phyloP scores from a whole-genome alignment of 768 basidiomycete species.

The Lactifluus volemus region DNA sequence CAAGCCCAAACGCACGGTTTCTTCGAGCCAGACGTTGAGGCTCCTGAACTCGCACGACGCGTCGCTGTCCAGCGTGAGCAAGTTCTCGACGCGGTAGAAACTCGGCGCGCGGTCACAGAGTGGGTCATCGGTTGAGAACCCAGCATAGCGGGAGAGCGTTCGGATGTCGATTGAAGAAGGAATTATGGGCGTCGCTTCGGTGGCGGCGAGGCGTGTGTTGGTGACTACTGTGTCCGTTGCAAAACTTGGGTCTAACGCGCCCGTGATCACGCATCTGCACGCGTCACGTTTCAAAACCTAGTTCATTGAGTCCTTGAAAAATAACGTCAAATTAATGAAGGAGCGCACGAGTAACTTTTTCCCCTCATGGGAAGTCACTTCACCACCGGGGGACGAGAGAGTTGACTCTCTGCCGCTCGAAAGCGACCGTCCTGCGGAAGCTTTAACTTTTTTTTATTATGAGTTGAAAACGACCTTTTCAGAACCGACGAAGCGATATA shows the following conservation, averaged over 20 bases:
- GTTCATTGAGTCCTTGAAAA: background rate
- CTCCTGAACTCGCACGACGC: slow-evolving; percentile 23
- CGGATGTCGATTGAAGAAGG: slow-evolving; percentile 9
- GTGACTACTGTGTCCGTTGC: background rate
- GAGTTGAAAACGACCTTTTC: background rate
- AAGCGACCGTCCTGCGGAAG: slow-evolving; percentile 6
- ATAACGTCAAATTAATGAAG: background rate
- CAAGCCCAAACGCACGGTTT: slow-evolving; percentile 22
- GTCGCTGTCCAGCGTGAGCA: slow-evolving; percentile 3
- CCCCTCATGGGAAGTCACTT: background rate
- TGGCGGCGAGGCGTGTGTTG: background rate
- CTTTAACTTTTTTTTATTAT: slow-evolving; percentile 7
- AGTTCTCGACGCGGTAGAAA: slow-evolving; percentile 11
- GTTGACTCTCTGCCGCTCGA: background rate
- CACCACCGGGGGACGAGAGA: background rate
- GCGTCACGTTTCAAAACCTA: slow-evolving; percentile 12
- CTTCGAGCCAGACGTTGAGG: slow-evolving; percentile 28
- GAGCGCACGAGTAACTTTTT: slow-evolving; percentile 5
- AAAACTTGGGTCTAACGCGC: background rate
- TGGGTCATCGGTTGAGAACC: slow-evolving; percentile 5
- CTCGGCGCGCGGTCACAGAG: background rate
- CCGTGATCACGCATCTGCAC: slow-evolving; percentile 7
- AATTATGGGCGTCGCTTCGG: slow-evolving; percentile 2
- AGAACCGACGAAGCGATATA: background rate
- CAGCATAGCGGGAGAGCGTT: slow-evolving; percentile 9